phyloP scores from a whole-genome alignment of 306 rosid genomes.

The Glycine latifolia region DNA sequence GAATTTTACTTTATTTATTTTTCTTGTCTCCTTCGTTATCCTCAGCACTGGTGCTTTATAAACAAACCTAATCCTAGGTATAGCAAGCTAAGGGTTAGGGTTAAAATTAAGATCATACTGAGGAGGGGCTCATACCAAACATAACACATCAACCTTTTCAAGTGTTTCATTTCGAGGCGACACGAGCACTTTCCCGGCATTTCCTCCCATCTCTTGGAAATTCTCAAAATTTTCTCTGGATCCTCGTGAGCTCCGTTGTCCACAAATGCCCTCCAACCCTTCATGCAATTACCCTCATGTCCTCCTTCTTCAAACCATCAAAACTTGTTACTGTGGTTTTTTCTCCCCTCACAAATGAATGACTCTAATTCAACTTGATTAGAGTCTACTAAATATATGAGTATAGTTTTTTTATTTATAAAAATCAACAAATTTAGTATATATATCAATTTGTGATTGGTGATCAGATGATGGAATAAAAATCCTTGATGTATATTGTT shows the following conservation, averaged over 20 bases:
- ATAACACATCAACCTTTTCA: conserved; percentile 54
- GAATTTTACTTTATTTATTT: background rate
- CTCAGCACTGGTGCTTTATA: conserved; percentile 33
- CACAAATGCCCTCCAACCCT: conserved; percentile 52
- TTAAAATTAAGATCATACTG: conserved; percentile 30
- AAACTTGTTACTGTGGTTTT: background rate
- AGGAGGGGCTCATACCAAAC: conserved; percentile 43
- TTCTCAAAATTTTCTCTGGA: conserved; percentile 62
- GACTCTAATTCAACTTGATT: no score
- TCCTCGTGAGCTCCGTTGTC: conserved; percentile 63
- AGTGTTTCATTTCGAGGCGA: conserved; percentile 87
- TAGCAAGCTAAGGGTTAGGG: conserved; percentile 36
- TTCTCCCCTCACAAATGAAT: no score
- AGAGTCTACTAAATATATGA: no score
- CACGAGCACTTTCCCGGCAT: conserved; percentile 99
- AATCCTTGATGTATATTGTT: no score
- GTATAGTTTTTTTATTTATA: no score
- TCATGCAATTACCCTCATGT: conserved; percentile 38
- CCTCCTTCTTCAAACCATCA: conserved; percentile 6
- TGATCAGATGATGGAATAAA: no score
- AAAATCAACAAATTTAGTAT: no score
- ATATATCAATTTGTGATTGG: no score
- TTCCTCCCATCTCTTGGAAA: conserved; percentile 85
- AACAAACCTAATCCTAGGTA: conserved; percentile 48
- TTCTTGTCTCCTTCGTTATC: conserved; percentile 7